A percentile compares a stretch with the other conserved stretches of the same genome.
phyloP scores from a whole-genome alignment of 371 early-diverging fungal genomes.

The Mortierella sp. region DNA sequence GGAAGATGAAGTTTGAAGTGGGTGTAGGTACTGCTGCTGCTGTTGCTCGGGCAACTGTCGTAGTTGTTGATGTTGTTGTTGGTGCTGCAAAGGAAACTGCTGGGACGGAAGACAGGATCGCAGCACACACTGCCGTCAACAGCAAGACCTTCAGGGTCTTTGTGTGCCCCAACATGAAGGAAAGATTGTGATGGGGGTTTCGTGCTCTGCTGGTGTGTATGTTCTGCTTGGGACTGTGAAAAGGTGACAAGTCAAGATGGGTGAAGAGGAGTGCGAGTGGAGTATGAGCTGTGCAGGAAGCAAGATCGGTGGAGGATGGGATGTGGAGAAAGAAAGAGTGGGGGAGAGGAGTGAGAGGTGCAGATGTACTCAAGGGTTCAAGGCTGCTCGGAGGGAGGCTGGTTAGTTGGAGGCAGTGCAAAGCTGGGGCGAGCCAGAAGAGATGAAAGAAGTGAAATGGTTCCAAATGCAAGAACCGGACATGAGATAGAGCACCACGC shows the following conservation, averaged over 20 bases:
- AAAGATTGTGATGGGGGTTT: too few relatives aligned
- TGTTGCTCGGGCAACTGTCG: too few relatives aligned
- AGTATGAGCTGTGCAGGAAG: background rate
- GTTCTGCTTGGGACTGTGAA: too few relatives aligned
- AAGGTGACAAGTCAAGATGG: too few relatives aligned
- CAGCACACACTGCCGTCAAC: background rate
- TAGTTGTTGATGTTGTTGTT: background rate
- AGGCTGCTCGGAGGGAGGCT: too few relatives aligned
- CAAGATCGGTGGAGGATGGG: background rate
- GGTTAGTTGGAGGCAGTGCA: too few relatives aligned
- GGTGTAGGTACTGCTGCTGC: slow-evolving; percentile 1
- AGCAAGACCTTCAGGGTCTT: background rate
- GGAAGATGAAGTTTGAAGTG: background rate
- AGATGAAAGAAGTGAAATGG: too few relatives aligned
- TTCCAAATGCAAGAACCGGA: too few relatives aligned
- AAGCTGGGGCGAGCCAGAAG: background rate
- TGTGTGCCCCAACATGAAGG: too few relatives aligned
- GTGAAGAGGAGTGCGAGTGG: background rate
- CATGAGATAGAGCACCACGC: too few relatives aligned
- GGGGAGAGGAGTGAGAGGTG: background rate
- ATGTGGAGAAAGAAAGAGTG: background rate
- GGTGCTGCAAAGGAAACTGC: background rate
- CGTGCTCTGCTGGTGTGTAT: too few relatives aligned
- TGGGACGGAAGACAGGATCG: background rate
- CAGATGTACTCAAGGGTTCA: too few relatives aligned